phyloP scores from a whole-genome alignment of 495 filamentous ascomycete species.

The Penicillium robsamsonii region DNA sequence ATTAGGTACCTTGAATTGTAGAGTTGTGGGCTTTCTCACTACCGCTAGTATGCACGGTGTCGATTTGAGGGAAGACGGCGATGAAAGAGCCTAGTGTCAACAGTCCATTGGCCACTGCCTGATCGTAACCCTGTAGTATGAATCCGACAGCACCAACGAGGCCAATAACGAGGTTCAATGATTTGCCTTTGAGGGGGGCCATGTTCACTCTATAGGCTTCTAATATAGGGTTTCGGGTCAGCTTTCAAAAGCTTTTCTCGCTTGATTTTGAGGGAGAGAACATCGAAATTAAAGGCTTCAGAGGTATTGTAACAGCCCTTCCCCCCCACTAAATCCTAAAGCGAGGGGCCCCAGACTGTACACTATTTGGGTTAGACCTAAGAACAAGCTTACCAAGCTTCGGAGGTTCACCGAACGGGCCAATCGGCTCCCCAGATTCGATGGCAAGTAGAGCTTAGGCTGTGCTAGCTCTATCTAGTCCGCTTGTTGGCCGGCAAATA shows the following conservation, averaged over 20 bases:
- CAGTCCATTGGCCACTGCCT: slow-evolving; percentile 40
- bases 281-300: background rate
- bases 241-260: background rate
- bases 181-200: slow-evolving; percentile 17
- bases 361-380: background rate
- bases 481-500: background rate
- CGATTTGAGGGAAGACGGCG: slow-evolving; percentile 47
- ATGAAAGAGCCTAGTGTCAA: slow-evolving; percentile 34
- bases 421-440: background rate
- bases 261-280: background rate
- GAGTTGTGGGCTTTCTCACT: slow-evolving; percentile 33
- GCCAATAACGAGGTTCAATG: slow-evolving; percentile 17
- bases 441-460: background rate
- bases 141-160: slow-evolving; percentile 28
- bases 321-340: background rate
- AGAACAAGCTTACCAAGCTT: slow-evolving; percentile 10
- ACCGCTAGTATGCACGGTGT: slow-evolving; percentile 42
- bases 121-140: slow-evolving; percentile 49
- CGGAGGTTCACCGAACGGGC: background rate
- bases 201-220: background rate
- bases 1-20: slow-evolving; percentile 29
- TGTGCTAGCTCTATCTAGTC: background rate
- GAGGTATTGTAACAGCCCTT: background rate
- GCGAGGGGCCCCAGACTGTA: slow-evolving; percentile 4
- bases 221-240: background rate